phyloP scores from a whole-genome alignment of 768 basidiomycete genomes.

The Tulasnella sp. region DNA sequence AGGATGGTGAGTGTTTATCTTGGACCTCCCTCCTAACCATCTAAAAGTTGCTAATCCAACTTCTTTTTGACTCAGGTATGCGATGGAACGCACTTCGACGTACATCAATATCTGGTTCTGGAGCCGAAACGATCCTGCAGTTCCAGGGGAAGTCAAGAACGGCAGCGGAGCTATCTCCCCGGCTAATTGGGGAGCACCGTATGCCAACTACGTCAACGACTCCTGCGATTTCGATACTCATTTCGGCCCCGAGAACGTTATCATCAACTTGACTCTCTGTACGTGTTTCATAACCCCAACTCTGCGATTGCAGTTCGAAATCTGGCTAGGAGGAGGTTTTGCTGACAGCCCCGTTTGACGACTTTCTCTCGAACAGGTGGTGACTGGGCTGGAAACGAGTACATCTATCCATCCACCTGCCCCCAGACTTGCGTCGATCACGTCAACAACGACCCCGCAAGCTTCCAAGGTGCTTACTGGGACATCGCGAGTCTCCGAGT shows the following conservation, averaged over 20 bases:
- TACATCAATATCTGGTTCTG: conserved; percentile 27
- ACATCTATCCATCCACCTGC: conserved; percentile 15
- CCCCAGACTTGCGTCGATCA: conserved; percentile 29
- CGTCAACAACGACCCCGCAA: conserved; percentile 49
- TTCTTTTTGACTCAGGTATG: conserved; percentile 22
- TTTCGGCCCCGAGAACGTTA: conserved; percentile 29
- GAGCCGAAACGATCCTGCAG: conserved; percentile 21
- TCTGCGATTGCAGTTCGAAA: background rate
- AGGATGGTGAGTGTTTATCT: conserved; percentile 36
- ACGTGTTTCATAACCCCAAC: no score
- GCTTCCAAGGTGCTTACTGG: conserved; percentile 66
- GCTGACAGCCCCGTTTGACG: conserved; percentile 31
- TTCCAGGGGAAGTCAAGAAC: conserved; percentile 29
- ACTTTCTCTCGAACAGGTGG: conserved; percentile 29
- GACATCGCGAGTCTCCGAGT: conserved; percentile 58
- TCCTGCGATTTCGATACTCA: conserved; percentile 37
- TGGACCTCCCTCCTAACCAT: background rate
- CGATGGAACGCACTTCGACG: conserved; percentile 29
- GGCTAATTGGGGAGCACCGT: conserved; percentile 18
- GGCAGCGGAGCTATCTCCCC: conserved; percentile 10
- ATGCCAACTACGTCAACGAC: conserved; percentile 31
- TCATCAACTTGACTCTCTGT: conserved; percentile 32
- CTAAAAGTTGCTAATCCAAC: background rate
- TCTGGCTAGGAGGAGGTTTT: conserved; percentile 32
- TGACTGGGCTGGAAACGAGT: conserved; percentile 19